Percentiles rank a stretch among this genome's conserved stretches.
Conservation (phyloP, 306 rosid species). For the Vigna radiata region DNA sequence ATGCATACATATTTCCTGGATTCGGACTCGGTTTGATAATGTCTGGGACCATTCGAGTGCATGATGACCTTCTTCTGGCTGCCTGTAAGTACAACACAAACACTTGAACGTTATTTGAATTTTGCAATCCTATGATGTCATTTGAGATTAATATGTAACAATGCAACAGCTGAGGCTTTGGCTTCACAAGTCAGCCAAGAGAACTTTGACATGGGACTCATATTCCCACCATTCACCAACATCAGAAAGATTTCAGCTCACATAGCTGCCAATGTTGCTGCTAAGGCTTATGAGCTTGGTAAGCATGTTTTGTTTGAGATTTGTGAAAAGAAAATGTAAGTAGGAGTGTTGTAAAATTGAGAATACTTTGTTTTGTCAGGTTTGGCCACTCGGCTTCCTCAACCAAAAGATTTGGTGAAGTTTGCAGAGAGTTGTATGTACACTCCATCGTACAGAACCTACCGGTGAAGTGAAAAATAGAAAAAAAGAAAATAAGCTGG, state of each 20-base stretch:
- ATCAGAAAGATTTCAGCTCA: constrained; percentile 95
- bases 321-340: neutral
- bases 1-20: constrained; percentile 97
- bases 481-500: neutral
- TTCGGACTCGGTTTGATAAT: constrained; percentile 87
- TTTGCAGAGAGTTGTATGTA: constrained; percentile 98
- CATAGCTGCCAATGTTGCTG: constrained; percentile 96
- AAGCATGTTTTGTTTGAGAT: neutral
- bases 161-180: constrained; percentile 82
- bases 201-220: constrained; percentile 77
- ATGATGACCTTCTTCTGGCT: constrained; percentile 93
- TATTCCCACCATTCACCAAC: constrained; percentile 89
- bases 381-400: constrained; percentile 94
- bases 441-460: constrained; percentile 79
- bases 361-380: constrained; percentile 53
- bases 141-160: neutral
- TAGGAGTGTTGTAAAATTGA: neutral
- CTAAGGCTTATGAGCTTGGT: constrained; percentile 96
- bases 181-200: constrained; percentile 78
- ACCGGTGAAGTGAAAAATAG: constrained; percentile 59
- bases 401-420: constrained; percentile 82
- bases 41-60: constrained; percentile 97
- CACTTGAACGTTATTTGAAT: neutral
- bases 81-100: constrained; percentile 73
- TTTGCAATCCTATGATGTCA: neutral